phyloP scores from a whole-genome alignment of 1,139 yeast genomes.

The Tardiomyces depauwii region DNA sequence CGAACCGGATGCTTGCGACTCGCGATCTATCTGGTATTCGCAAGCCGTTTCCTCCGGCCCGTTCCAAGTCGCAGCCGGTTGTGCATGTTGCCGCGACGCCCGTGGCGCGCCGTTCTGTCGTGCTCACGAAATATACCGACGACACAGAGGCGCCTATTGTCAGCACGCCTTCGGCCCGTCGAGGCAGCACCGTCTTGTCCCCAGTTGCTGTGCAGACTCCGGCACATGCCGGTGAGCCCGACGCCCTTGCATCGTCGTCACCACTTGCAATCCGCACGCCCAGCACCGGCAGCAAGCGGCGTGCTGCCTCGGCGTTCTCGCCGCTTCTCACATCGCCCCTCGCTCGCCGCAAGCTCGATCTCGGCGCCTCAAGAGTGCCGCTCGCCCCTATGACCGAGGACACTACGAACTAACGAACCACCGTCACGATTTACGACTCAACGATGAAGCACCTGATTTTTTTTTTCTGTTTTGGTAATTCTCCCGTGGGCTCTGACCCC shows the following conservation, averaged over 20 bases:
- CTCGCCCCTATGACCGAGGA: background rate
- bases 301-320: background rate
- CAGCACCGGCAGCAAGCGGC: background rate
- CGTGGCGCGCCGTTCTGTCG: background rate
- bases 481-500: too few relatives aligned
- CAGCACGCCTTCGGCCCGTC: background rate
- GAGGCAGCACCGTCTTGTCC: background rate
- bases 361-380: background rate
- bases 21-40: slow-evolving; percentile 4
- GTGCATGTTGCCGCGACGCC: background rate
- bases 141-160: background rate
- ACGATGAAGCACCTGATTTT: too few relatives aligned
- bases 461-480: background rate
- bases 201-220: background rate
- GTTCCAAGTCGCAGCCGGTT: background rate
- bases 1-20: slow-evolving; percentile 12
- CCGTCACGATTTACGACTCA: background rate
- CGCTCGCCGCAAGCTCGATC: background rate
- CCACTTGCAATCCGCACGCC: background rate
- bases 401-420: background rate
- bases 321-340: background rate
- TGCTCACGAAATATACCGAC: background rate
- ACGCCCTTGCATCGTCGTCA: background rate
- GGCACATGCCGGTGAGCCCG: background rate
- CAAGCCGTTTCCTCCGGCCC: background rate